Base-by-base conservation (phyloP, 2,329 filamentous ascomycete genomes). In the Incumbomyces lentus region DNA sequence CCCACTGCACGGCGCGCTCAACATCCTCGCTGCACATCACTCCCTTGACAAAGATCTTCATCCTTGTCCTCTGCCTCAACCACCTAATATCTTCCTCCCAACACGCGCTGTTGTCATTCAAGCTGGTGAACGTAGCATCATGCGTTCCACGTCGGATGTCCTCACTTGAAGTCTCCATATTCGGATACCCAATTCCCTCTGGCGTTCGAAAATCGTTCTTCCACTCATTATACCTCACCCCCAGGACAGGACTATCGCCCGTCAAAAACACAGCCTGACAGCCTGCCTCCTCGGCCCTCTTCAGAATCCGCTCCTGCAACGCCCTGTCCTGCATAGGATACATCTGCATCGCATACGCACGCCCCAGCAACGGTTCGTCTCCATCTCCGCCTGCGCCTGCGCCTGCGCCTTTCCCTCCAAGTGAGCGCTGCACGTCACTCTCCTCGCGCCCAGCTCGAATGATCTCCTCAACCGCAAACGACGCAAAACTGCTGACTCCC, bases 221-320 rank as follows among this genome's bases (percentile, higher is more conserved):
- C 52, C 70, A 69, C 54, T 79, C 74, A 37, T 75, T 73, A 29
- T 75, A 51, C 19, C 51, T 43, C 72, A 61, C 66, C 0, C 73
- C 73, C 0, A 75, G 62, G 4, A 72, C 64, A 0, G 73, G 72
- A 1, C 65, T 65, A 53, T 76, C 74, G 5, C 73, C 70, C 0
- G 73, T 72, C 5, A 77, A 58, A 35, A 76, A 64, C n/a, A 76
- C 61, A 2, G 73, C 72, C 46, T 67, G 68, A 56, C 69, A 74
- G 4, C 71, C 70, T 2, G 65, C 62, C 26, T 55, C 58, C 61
- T 74, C 64, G 32, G 62, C 69, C 57, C 42, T 63, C 57, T 48
- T 63, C 52, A 47, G 48, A 34, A 74, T 55, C 40, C 68, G 63
- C 16, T 65, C 43, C 1, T 66, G 71, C 2, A 68, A 60, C 1